Percentiles rank a stretch among this genome's conserved stretches.
Conservation (phyloP, 2,329 filamentous ascomycete species). For the Cladophialophora carrionii region DNA sequence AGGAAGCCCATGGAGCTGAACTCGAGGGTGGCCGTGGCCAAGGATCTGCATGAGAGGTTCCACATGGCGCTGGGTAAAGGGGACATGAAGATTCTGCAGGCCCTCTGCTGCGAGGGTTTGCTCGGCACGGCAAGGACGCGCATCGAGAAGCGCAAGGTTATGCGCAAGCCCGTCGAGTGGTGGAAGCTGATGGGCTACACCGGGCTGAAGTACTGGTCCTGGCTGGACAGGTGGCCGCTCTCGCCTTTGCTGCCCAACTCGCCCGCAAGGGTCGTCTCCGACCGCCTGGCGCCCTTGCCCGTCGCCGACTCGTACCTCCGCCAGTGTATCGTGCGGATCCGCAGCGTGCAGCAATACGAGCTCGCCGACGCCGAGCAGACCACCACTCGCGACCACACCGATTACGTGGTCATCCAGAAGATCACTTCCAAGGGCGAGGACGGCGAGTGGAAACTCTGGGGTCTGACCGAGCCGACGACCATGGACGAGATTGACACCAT, state of each 20-base stretch:
- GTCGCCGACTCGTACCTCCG: conserved; percentile 47
- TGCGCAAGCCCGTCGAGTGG: conserved; percentile 6
- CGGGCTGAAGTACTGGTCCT: conserved; percentile 43
- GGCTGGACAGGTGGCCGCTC: conserved; percentile 38
- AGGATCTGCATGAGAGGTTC: conserved; percentile 50
- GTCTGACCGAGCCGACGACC: conserved; percentile 38
- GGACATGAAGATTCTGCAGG: conserved; percentile 44
- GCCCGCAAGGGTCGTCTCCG: conserved; percentile 45
- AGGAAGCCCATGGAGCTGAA: conserved; percentile 23
- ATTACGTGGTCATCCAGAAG: conserved; percentile 58
- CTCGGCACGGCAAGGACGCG: conserved; percentile 43
- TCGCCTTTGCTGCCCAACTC: conserved; percentile 44
- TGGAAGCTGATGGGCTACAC: conserved; percentile 29
- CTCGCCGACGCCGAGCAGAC: conserved; percentile 26
- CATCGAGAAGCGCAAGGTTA: conserved; percentile 42
- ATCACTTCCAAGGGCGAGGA: conserved; percentile 48
- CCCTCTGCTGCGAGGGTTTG: conserved; percentile 48
- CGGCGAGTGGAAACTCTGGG: conserved; percentile 56
- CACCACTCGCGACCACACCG: conserved; percentile 38
- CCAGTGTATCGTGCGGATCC: conserved; percentile 48
- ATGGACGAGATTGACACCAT: conserved; percentile 31
- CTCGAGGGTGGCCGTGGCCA: conserved; percentile 18
- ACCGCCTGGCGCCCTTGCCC: conserved; percentile 49
- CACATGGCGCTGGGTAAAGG: conserved; percentile 52
- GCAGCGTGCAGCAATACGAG: conserved; percentile 45